A percentile compares a stretch with the other conserved stretches of the same genome.
These are phyloP conservation scores for Verbena officinalis DNA, from an alignment of 257 asterid genomes.

Conservation along the genomic window DNA sequence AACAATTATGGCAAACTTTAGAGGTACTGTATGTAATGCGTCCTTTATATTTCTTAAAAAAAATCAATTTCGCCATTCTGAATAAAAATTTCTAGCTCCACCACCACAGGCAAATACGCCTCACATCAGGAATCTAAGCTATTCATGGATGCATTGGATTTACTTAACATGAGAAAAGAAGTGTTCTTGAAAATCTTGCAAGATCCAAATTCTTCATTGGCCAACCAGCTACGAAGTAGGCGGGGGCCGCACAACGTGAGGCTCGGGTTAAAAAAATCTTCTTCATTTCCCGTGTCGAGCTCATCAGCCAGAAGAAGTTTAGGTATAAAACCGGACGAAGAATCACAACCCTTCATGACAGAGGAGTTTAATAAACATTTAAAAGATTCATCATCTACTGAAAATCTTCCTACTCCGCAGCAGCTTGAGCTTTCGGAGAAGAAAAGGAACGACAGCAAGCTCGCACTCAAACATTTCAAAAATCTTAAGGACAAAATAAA, in stretches of 20 bases:
- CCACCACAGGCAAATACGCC: constrained; percentile 31
- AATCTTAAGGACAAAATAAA: constrained; percentile 58
- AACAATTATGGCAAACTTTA: too few relatives aligned
- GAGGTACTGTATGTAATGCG: too few relatives aligned
- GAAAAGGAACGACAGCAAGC: constrained; percentile 42
- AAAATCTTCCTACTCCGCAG: constrained; percentile 23
- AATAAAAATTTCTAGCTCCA: too few relatives aligned
- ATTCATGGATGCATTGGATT: constrained; percentile 72
- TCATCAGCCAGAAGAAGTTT: constrained; percentile 24
- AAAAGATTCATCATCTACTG: constrained; percentile 18
- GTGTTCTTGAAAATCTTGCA: constrained; percentile 66
- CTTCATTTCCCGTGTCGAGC: constrained; percentile 54
- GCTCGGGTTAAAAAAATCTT: constrained; percentile 53
- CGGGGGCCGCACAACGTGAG: constrained; percentile 34
- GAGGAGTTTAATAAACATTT: constrained; percentile 15
- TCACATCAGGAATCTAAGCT: constrained; percentile 69
- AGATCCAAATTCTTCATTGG: constrained; percentile 63
- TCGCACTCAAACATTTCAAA: constrained; percentile 58
- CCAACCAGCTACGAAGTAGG: constrained; percentile 52
- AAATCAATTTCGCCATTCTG: too few relatives aligned
- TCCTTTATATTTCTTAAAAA: too few relatives aligned
- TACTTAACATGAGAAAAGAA: constrained; percentile 74
- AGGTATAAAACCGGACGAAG: too few relatives aligned
- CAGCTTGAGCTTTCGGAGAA: constrained; percentile 28
- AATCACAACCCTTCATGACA: too few relatives aligned